phyloP scores from a whole-genome alignment of 2,329 filamentous ascomycete genomes.

The Colletotrichum plurivorum region DNA sequence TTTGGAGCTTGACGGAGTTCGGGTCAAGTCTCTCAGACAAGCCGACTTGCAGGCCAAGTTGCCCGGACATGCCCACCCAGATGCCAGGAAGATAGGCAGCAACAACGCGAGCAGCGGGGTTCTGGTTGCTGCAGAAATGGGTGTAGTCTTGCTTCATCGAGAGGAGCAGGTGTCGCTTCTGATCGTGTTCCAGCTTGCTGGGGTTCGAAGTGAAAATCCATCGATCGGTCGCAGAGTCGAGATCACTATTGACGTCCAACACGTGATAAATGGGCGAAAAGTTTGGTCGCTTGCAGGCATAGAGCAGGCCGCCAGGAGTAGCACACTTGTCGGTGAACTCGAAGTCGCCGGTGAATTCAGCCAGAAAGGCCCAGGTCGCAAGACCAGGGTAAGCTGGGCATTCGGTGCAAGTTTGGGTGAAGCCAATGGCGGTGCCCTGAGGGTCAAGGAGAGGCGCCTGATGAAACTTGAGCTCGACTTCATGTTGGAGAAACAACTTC shows the following conservation, averaged over 20 bases:
- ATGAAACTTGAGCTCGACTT: slow-evolving; percentile 12
- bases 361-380: no score
- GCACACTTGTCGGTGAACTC: slow-evolving; percentile 18
- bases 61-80: not conserved
- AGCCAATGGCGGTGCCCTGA: not conserved
- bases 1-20: not conserved
- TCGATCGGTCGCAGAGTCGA: slow-evolving; percentile 9
- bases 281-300: not conserved
- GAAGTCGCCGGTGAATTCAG: slow-evolving; percentile 3
- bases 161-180: slow-evolving; percentile 11
- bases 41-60: not conserved
- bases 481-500: slow-evolving; percentile 30
- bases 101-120: not conserved
- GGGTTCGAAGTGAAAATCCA: slow-evolving; percentile 30
- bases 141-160: not conserved
- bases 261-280: slow-evolving; percentile 13
- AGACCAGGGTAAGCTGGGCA: not conserved
- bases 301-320: slow-evolving; percentile 25
- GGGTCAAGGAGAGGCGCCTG: not conserved
- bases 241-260: not conserved
- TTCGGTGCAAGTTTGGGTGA: not conserved
- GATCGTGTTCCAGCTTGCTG: slow-evolving; percentile 24
- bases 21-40: not conserved
- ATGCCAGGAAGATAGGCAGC: slow-evolving; percentile 14
- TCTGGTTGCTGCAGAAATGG: not conserved